phyloP scores from a whole-genome alignment of 257 asterid species.

The Fraxinus excelsior region DNA sequence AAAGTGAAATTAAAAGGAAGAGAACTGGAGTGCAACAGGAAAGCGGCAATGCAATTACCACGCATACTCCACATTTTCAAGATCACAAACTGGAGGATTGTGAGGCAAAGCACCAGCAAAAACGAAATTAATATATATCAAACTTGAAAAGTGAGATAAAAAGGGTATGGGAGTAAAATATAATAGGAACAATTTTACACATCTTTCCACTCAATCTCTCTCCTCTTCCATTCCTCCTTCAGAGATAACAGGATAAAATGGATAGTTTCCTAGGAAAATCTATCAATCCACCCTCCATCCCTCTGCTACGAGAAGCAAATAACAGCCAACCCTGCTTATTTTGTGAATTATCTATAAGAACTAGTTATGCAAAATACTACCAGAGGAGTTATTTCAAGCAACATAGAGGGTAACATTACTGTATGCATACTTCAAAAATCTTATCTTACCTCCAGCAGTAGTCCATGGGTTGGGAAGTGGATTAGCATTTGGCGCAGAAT shows the following conservation, averaged over 20 bases:
- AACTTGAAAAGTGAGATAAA: not conserved
- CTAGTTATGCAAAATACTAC: not conserved
- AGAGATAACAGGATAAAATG: not conserved
- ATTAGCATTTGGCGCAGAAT: conserved; percentile 51
- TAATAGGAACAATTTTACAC: not conserved
- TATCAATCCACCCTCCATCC: not conserved
- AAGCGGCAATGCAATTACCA: not conserved
- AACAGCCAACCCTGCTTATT: not conserved
- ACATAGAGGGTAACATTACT: not conserved
- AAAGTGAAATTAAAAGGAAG: not conserved
- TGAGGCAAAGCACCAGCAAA: not conserved
- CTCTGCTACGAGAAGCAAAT: not conserved
- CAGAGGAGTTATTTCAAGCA: not conserved
- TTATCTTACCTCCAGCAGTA: conserved; percentile 38
- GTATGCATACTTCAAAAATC: not conserved
- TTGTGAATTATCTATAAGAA: not conserved
- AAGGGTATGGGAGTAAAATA: not conserved
- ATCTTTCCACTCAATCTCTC: not conserved
- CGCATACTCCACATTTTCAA: not conserved
- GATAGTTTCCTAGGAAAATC: not conserved
- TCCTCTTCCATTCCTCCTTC: not conserved
- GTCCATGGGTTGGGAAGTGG: conserved; percentile 77
- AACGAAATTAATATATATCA: not conserved
- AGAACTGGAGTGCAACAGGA: not conserved
- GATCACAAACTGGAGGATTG: not conserved